These are phyloP conservation scores for Beauveria sp. DNA, from an alignment of 2,329 filamentous ascomycete species.

Conservation along the genomic window DNA sequence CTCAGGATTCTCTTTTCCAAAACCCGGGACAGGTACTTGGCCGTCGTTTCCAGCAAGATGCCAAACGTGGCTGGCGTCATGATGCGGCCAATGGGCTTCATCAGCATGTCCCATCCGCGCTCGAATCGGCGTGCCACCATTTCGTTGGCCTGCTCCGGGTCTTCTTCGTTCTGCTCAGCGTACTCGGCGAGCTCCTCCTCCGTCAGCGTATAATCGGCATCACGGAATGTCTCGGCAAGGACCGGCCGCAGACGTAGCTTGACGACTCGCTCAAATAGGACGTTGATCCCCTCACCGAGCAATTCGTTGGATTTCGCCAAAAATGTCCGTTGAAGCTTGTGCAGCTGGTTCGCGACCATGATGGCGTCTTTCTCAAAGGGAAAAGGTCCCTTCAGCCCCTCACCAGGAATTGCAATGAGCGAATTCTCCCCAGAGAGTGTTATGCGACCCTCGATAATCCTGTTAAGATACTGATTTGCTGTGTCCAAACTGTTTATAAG, in stretches of 20 bases:
- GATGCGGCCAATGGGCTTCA: conserved; percentile 75
- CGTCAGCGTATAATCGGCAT: conserved; percentile 73
- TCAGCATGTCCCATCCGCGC: conserved; percentile 75
- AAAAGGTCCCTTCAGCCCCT: conserved; percentile 57
- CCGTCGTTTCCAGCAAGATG: conserved; percentile 65
- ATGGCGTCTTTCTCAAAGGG: conserved; percentile 70
- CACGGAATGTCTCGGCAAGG: conserved; percentile 81
- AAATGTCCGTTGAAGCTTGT: conserved; percentile 64
- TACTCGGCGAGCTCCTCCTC: conserved; percentile 53
- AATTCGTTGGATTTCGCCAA: conserved; percentile 72
- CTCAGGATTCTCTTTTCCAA: conserved; percentile 84
- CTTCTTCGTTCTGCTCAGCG: conserved; percentile 45
- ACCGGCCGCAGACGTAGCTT: conserved; percentile 79
- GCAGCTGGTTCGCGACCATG: conserved; percentile 61
- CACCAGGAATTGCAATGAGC: conserved; percentile 29
- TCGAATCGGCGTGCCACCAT: conserved; percentile 74
- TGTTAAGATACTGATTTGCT: conserved; percentile 79
- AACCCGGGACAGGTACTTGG: conserved; percentile 65
- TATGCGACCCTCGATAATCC: conserved; percentile 70
- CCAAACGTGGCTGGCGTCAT: conserved; percentile 72
- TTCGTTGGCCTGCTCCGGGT: conserved; percentile 50
- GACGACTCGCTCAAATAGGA: conserved; percentile 81
- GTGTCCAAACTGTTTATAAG: conserved; percentile 94
- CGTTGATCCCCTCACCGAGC: conserved; percentile 73
- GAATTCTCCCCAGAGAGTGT: conserved; percentile 31